Percentiles rank a stretch among this genome's conserved stretches.
Conservation (phyloP, 2,329 filamentous ascomycete genomes). For the Curvularia eragrostidis region DNA sequence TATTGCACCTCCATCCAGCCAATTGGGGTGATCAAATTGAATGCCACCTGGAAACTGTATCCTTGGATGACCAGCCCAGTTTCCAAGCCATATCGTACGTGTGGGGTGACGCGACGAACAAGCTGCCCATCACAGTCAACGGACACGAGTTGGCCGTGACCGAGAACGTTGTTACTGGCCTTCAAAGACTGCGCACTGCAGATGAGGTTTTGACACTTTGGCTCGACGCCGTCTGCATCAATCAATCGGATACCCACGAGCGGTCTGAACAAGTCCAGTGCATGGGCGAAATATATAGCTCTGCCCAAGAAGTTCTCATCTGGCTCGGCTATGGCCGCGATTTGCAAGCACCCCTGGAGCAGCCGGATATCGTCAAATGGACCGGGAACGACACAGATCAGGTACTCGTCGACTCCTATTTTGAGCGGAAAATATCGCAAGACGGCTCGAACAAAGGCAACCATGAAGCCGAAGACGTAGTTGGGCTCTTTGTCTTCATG, state of each 20-base stretch:
- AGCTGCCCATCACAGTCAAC: constrained; percentile 1
- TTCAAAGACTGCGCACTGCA: not conserved
- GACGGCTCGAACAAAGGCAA: not conserved
- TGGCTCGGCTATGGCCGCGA: constrained; percentile 10
- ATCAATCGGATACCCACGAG: constrained; percentile 20
- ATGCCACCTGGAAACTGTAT: constrained; percentile 2
- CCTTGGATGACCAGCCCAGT: constrained; percentile 6
- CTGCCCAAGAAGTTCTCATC: constrained; percentile 1
- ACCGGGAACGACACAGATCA: not conserved
- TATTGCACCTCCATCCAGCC: constrained; percentile 6
- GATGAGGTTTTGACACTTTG: constrained; percentile 1
- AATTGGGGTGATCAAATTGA: not conserved
- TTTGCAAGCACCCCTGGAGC: not conserved
- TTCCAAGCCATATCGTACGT: constrained; percentile 14
- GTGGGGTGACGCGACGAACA: not conserved
- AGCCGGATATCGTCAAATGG: not conserved
- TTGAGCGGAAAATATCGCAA: not conserved
- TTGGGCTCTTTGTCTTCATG: constrained; percentile 8
- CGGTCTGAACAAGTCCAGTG: constrained; percentile 11
- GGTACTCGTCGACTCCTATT: not conserved
- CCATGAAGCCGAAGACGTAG: constrained; percentile 1
- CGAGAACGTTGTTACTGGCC: not conserved
- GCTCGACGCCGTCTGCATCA: constrained; percentile 23
- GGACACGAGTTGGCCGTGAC: not conserved
- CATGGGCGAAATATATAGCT: constrained; percentile 20